These are phyloP conservation scores for Cytidiella melzeri DNA, from an alignment of 768 basidiomycete genomes.

Conservation along the genomic window DNA sequence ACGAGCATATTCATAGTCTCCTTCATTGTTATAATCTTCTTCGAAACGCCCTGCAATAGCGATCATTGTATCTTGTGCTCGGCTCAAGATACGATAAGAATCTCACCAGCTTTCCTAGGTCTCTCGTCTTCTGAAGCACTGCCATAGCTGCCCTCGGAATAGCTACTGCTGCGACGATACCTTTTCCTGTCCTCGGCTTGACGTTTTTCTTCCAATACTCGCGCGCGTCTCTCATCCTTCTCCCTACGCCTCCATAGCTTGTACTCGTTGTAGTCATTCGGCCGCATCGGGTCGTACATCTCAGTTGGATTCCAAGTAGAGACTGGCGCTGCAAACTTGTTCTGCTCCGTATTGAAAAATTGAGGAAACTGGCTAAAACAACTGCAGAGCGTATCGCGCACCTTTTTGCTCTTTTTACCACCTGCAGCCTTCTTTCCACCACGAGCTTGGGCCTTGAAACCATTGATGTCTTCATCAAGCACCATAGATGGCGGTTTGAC, in stretches of 20 bases:
- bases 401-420: slow-evolving; percentile 62
- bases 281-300: slow-evolving; percentile 73
- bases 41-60: slow-evolving; percentile 33
- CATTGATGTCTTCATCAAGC: slow-evolving; percentile 84
- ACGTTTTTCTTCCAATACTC: slow-evolving; percentile 33
- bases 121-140: slow-evolving; percentile 61
- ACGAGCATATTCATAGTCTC: slow-evolving; percentile 39
- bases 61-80: not conserved
- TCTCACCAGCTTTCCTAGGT: slow-evolving; percentile 62
- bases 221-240: slow-evolving; percentile 65
- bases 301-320: slow-evolving; percentile 74
- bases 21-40: slow-evolving; percentile 38
- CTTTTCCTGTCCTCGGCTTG: slow-evolving; percentile 49
- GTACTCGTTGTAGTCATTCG: slow-evolving; percentile 88
- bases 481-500: slow-evolving; percentile 90
- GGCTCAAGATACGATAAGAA: not conserved
- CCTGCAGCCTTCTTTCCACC: slow-evolving; percentile 50
- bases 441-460: slow-evolving; percentile 49
- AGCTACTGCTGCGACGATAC: slow-evolving; percentile 40
- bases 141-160: slow-evolving; percentile 55
- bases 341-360: slow-evolving; percentile 36
- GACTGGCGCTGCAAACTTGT: slow-evolving; percentile 49
- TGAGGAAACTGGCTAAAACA: slow-evolving; percentile 4
- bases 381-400: slow-evolving; percentile 25
- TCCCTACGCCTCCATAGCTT: slow-evolving; percentile 76